Conservation (phyloP, 129 eudicot species). For the Ambrosia artemisiifolia region DNA sequence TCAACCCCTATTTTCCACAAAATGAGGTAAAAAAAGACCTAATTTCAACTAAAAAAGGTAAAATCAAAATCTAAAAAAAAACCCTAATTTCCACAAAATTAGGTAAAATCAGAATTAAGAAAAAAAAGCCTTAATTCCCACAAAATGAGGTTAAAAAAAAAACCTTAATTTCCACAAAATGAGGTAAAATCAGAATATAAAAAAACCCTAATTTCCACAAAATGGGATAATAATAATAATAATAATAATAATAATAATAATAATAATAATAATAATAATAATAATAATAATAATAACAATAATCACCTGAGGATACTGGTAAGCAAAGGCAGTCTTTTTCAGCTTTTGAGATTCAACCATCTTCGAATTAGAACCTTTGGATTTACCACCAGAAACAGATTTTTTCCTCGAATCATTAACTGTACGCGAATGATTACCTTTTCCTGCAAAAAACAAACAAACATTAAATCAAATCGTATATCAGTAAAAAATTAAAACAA, state of each 20-base stretch:
- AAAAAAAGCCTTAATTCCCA: conserved; percentile 4
- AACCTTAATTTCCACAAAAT: conserved; percentile 12
- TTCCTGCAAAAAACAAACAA: conserved; percentile 23
- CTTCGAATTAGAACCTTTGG: conserved; percentile 16
- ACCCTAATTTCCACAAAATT: conserved; percentile 7
- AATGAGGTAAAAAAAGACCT: too few relatives aligned
- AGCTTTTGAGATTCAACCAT: conserved; percentile 33
- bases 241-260: too few relatives aligned
- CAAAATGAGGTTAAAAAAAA: neutral
- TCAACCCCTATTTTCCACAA: neutral
- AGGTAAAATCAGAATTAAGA: neutral
- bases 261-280: too few relatives aligned
- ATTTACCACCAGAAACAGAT: conserved; percentile 36
- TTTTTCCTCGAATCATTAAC: conserved; percentile 28
- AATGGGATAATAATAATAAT: too few relatives aligned
- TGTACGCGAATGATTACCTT: conserved; percentile 21
- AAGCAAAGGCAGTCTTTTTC: conserved; percentile 43
- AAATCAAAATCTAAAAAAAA: neutral
- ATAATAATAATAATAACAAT: too few relatives aligned
- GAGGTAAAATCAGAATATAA: neutral
- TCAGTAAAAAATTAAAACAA: neutral
- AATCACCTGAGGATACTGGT: conserved; percentile 53
- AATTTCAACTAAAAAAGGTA: neutral
- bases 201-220: neutral
- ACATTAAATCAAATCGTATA: neutral